Evolutionary conservation across 306 rosid species (phyloP).

Genomic region (Crotalaria pallida): DNA sequence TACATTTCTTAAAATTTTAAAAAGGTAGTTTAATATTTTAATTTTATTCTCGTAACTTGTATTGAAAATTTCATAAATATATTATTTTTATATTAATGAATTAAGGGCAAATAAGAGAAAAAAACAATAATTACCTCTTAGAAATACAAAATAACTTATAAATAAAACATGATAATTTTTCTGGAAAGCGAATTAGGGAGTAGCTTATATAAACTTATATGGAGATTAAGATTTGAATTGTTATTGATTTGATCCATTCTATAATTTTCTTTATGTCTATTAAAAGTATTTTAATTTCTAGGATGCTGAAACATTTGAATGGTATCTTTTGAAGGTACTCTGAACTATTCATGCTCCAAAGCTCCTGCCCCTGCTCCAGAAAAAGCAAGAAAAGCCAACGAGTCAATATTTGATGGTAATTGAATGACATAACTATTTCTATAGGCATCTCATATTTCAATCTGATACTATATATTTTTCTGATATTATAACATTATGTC

Average conservation of each 20-base stretch:
- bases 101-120: no score
- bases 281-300: neutral
- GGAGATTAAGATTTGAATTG: neutral
- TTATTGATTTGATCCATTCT: neutral
- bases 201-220: neutral
- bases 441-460: neutral
- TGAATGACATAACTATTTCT: neutral
- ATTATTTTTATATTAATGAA: no score
- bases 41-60: no score
- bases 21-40: no score
- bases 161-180: no score
- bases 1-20: no score
- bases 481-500: neutral
- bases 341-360: slow-evolving; percentile 48
- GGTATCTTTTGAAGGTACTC: slow-evolving; percentile 42
- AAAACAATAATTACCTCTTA: no score
- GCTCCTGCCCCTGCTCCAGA: slow-evolving; percentile 52
- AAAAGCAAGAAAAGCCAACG: slow-evolving; percentile 31
- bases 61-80: no score
- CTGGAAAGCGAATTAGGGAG: no score
- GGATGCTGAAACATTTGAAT: slow-evolving; percentile 22
- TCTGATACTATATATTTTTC: neutral
- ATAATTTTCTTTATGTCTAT: neutral
- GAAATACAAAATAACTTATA: no score
- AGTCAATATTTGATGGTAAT: slow-evolving; percentile 59